These are phyloP conservation scores for Protomyces inundatus DNA, from an alignment of 1,139 yeast genomes.

Conservation along the genomic window DNA sequence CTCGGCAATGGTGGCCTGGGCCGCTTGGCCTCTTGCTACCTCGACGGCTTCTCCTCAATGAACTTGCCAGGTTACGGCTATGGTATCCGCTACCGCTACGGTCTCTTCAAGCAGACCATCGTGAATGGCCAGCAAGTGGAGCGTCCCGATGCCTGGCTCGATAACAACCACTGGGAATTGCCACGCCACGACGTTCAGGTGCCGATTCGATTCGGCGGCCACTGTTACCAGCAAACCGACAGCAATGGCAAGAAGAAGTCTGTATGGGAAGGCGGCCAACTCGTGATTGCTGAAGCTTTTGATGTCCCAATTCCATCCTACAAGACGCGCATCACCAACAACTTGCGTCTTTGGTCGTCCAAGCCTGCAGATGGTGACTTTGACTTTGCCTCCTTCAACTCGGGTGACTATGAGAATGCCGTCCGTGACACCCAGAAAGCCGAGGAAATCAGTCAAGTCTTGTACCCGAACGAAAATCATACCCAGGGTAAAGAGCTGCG, in stretches of 20 bases:
- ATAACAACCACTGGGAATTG: constrained; percentile 84
- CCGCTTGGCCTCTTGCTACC: constrained; percentile 88
- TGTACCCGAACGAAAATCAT: constrained; percentile 90
- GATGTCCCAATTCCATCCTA: constrained; percentile 83
- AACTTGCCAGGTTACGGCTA: constrained; percentile 96
- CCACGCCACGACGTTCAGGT: constrained; percentile 80
- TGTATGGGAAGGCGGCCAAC: constrained; percentile 82
- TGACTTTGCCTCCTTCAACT: constrained; percentile 85
- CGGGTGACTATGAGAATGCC: constrained; percentile 84
- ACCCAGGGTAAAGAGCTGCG: constrained; percentile 87
- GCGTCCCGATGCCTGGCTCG: constrained; percentile 90
- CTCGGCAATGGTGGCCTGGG: constrained; percentile 95
- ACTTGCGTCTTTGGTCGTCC: constrained; percentile 85
- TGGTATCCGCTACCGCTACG: constrained; percentile 73
- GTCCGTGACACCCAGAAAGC: constrained; percentile 82
- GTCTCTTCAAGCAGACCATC: constrained; percentile 86
- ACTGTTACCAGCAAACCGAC: constrained; percentile 51
- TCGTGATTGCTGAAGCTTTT: constrained; percentile 84
- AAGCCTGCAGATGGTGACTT: constrained; percentile 78
- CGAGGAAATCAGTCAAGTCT: constrained; percentile 63
- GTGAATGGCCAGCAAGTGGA: constrained; percentile 92
- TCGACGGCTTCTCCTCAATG: constrained; percentile 80
- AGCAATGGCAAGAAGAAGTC: constrained; percentile 49
- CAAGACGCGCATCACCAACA: constrained; percentile 59
- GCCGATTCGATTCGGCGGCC: constrained; percentile 89